Conservation (phyloP, 1,284 basidiomycete species). For the Abortiporus biennis region DNA sequence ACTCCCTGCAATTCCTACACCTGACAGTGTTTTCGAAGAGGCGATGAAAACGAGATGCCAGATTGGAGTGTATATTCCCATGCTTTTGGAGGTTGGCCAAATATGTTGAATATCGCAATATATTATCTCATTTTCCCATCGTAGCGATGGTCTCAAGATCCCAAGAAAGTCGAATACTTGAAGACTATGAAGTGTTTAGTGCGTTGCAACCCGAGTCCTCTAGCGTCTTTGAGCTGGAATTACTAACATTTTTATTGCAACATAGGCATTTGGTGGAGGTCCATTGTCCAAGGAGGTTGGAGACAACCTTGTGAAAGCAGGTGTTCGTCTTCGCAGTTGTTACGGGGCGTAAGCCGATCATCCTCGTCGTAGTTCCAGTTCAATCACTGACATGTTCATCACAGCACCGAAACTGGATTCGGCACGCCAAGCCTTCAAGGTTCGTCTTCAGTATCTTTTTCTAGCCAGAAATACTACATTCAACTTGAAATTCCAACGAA, state of each 20-base stretch:
- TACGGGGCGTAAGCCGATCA: conserved; percentile 19
- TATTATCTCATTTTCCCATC: neutral
- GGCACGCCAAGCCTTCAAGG: too few species aligned
- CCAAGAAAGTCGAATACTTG: conserved; percentile 12
- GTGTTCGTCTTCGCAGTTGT: conserved; percentile 15
- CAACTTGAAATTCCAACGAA: too few species aligned
- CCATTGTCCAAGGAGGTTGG: conserved; percentile 22
- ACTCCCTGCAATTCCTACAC: conserved; percentile 18
- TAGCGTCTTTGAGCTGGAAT: too few species aligned
- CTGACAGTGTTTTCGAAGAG: conserved; percentile 18
- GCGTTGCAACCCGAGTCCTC: neutral
- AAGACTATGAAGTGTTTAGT: conserved; percentile 16
- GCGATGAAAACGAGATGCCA: conserved; percentile 13
- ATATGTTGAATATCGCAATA: too few species aligned
- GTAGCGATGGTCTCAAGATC: conserved; percentile 17
- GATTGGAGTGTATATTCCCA: conserved; percentile 20
- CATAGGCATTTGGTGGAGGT: conserved; percentile 24
- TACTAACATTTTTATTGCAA: neutral
- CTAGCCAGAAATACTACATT: too few species aligned
- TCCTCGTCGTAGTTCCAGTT: too few species aligned
- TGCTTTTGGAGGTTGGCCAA: conserved; percentile 25
- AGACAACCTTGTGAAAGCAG: conserved; percentile 17
- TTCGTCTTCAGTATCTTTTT: too few species aligned
- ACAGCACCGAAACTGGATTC: too few species aligned
- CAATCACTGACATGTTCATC: too few species aligned